Base-by-base conservation (phyloP, 371 early-diverging fungal species). In the Rhizomucor miehei region DNA sequence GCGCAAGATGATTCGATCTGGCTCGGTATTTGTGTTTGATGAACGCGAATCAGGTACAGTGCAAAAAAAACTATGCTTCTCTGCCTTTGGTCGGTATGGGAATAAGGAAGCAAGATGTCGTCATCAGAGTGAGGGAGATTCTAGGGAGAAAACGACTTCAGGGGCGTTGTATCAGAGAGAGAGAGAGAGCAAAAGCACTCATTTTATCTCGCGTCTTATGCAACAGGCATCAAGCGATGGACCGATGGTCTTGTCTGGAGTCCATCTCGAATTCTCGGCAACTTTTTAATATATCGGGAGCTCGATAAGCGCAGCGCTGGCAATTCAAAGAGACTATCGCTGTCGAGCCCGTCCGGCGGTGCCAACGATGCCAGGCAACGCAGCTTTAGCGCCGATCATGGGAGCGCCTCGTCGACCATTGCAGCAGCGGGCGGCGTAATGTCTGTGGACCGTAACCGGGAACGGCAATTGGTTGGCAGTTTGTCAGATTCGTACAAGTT, bases 21-120 rank as follows among this genome's bases (percentile, higher is more conserved):
- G 89, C 8, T 81, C 89, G 0, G 82, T 88, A 6, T 90, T 87
- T 60, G 81, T 89, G 14, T 89, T 86, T 77, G 86, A 86, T 60
- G 89, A 90, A 64, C 79, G 81, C 49, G 90, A 90, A 60, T 81
- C 86, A 35, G 86, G 90, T 49, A 89, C 48, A 35, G 13, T 10
- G 23, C 14, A 20, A 51, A 16, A 54, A 36, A 16, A 45, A 51
- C n/a, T n/a, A n/a, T n/a, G n/a, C n/a, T n/a, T n/a, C n/a, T 48
- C 36, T 44, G 25, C 36, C 36, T 44, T 20, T 40, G 36, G 6
- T 17, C 37, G 21, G n/a, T 23, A 20, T 40, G 41, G 17, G 24
- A 52, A 52, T 25, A 25, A 52, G 40, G 40, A 21, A 41, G 34
- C 37, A 14, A 24, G 8, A 23, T 39, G 20, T n/a, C 44, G 21